Base-by-base conservation (phyloP, 768 basidiomycete species). In the Sporobolomyces pararoseus region DNA sequence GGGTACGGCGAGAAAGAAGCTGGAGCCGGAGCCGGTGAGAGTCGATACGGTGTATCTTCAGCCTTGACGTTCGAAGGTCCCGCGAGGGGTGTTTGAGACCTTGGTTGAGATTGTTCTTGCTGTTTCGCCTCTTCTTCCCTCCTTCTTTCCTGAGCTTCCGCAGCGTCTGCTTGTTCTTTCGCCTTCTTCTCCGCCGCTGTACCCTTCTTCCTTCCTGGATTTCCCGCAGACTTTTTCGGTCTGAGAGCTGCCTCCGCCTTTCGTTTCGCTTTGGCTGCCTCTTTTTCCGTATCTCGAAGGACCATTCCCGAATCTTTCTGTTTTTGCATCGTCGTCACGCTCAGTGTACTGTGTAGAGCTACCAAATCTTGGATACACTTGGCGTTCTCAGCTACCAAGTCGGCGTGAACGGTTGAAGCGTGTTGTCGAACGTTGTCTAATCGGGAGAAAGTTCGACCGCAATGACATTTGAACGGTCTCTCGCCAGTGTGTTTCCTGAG, bases 401-500 rank as follows among this genome's bases (percentile, higher is more conserved):
- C 92, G n/a, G 91, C 87, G 77, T 98, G 95, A 1, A 96, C 93
- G 7, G 94, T 95, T 83, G 94, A 90, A 0, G 93, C 91, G 79
- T 98, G 95, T 78, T 98, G 95, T 53, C 95, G 87, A 35, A 98
- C 85, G 78, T 98, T 98, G 81, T 98, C 95, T 78, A 98, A 87
- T 17, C 95, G 87, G 7, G 91, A 93, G 78, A 97, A 97, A 74
- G 94, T 88, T 80, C 95, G 94, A 17, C 87, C 85, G 82, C 95
- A 98, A 78, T 97, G 94, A 77, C 95, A 98, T 47, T 87, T 86
- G 80, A 98, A 98, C 23, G 95, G 95, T 25, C 93, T 87, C 79
- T 97, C 95, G 71, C 95, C 95, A 7, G 95, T 97, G 80, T 98
- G 95, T 85, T 97, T 97, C 75, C 94, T 97, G 81, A 3, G 27